Conservation (phyloP, 2,329 filamentous ascomycete genomes). For the Fusarium sp. region DNA sequence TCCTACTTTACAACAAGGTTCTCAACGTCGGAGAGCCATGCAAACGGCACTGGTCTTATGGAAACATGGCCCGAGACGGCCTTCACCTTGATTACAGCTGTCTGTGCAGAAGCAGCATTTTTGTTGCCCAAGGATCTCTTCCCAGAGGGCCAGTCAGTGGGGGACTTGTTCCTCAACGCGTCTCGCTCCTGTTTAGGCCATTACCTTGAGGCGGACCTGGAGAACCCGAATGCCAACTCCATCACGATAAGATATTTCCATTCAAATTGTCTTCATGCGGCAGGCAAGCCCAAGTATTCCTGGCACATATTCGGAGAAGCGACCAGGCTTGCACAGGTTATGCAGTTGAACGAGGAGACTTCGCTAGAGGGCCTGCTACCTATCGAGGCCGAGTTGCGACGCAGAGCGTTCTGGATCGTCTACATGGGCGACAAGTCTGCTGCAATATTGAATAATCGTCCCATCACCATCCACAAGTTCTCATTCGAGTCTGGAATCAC, state of each 20-base stretch:
- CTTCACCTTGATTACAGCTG: conserved; percentile 56
- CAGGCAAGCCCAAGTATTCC: conserved; percentile 55
- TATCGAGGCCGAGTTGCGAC: conserved; percentile 52
- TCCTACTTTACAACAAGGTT: conserved; percentile 43
- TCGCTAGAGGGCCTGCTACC: conserved; percentile 48
- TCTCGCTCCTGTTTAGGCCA: conserved; percentile 51
- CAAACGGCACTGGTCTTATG: conserved; percentile 12
- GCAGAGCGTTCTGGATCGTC: conserved; percentile 52
- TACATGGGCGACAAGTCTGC: conserved; percentile 55
- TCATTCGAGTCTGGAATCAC: conserved; percentile 55
- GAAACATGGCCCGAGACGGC: conserved; percentile 50
- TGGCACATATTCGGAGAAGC: conserved; percentile 60
- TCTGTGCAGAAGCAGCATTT: conserved; percentile 55
- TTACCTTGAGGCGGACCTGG: conserved; percentile 55
- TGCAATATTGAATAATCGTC: conserved; percentile 52
- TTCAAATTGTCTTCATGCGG: conserved; percentile 56
- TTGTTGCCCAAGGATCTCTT: conserved; percentile 53
- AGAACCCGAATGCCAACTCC: conserved; percentile 54
- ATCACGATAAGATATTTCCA: conserved; percentile 57
- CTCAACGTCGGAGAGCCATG: conserved; percentile 19
- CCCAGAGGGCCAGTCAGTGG: conserved; percentile 50
- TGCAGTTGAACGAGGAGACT: conserved; percentile 55
- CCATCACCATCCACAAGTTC: conserved; percentile 56
- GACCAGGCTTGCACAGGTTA: conserved; percentile 53
- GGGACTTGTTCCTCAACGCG: conserved; percentile 51